Conservation (phyloP, 495 filamentous ascomycete species). For the Mycothermus thermophilus region DNA sequence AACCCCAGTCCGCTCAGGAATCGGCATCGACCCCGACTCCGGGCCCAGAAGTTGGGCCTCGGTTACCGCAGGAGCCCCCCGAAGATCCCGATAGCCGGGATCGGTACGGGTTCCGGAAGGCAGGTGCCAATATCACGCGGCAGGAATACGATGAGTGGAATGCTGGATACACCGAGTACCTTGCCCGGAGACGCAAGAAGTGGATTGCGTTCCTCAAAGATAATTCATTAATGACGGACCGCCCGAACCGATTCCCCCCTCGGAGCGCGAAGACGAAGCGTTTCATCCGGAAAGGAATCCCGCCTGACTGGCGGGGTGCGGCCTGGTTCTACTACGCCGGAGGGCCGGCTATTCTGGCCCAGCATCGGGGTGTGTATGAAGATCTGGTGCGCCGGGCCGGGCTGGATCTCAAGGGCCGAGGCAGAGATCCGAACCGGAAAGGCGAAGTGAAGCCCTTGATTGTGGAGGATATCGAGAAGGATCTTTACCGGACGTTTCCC, state of each 20-base stretch:
- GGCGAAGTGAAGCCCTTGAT: conserved; percentile 51
- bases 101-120: conserved; percentile 83
- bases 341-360: conserved; percentile 59
- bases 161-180: conserved; percentile 49
- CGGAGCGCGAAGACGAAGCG: conserved; percentile 71
- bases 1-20: neutral
- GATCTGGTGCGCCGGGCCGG: conserved; percentile 42
- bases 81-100: conserved; percentile 42
- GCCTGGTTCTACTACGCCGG: conserved; percentile 99
- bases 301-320: conserved; percentile 77
- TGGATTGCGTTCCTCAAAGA: conserved; percentile 69
- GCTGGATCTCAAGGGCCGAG: conserved; percentile 10
- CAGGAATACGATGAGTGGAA: conserved; percentile 79
- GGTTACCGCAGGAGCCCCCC: conserved; percentile 13
- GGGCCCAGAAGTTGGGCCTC: neutral
- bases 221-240: conserved; percentile 54
- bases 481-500: conserved; percentile 89
- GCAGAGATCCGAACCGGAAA: conserved; percentile 2
- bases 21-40: too few species aligned
- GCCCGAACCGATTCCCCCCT: conserved; percentile 64
- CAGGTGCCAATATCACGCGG: conserved; percentile 60
- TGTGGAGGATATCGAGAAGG: conserved; percentile 84
- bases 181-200: conserved; percentile 59
- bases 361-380: conserved; percentile 61
- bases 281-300: conserved; percentile 89